A percentile compares a stretch with the other conserved stretches of the same genome.
phyloP scores from a whole-genome alignment of 495 filamentous ascomycete genomes.

The Jackrogersella minutella region DNA sequence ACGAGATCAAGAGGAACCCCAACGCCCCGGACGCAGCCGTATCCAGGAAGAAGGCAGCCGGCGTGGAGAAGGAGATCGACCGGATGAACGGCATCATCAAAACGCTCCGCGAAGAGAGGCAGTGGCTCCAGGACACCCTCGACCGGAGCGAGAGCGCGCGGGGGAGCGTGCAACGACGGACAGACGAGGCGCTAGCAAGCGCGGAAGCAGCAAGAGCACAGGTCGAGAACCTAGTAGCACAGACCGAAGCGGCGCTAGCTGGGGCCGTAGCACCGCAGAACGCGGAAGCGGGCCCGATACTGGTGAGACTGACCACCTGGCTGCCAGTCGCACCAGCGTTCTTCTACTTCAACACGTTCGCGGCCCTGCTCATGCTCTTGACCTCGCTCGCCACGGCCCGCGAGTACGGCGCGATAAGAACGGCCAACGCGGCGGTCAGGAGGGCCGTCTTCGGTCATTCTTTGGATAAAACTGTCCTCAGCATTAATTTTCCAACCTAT shows the following conservation, averaged over 20 bases:
- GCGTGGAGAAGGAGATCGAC: slow-evolving; percentile 17
- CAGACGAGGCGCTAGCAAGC: neutral
- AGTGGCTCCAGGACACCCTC: slow-evolving; percentile 10
- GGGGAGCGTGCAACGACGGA: neutral
- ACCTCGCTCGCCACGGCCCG: slow-evolving; percentile 26
- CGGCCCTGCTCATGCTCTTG: neutral
- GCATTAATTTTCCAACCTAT: slow-evolving; percentile 14
- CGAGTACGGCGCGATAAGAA: slow-evolving; percentile 13
- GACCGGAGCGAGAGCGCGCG: neutral
- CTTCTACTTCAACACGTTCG: neutral
- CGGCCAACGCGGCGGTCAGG: slow-evolving; percentile 16
- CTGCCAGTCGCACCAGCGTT: neutral
- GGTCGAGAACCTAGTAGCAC: neutral
- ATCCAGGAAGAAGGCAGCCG: neutral
- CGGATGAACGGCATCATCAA: slow-evolving; percentile 12
- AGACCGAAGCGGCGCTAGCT: neutral
- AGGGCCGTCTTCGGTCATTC: slow-evolving; percentile 13
- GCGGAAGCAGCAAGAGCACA: neutral
- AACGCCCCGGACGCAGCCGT: neutral
- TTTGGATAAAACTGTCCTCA: neutral
- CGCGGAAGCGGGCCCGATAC: neutral
- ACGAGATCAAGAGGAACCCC: slow-evolving; percentile 4
- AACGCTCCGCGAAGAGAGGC: neutral
- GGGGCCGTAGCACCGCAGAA: neutral
- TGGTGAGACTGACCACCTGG: neutral